These are phyloP conservation scores for Salix dunnii DNA, from an alignment of 345 rosid genomes.

Conservation along the genomic window DNA sequence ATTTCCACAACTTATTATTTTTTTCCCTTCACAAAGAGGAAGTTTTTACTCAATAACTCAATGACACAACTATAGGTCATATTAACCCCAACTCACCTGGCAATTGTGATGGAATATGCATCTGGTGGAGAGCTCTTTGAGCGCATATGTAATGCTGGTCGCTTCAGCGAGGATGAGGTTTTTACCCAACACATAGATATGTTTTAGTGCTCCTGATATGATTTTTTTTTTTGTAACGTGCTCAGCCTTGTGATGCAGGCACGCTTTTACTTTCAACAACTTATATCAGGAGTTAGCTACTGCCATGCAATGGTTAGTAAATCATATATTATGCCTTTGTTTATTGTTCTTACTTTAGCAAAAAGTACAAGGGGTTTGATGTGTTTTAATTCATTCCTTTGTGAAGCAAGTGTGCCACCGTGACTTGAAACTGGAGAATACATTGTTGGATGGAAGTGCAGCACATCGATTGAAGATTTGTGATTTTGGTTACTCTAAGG, in stretches of 20 bases:
- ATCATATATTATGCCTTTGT: neutral
- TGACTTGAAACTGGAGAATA: conserved; percentile 91
- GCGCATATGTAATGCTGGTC: conserved; percentile 78
- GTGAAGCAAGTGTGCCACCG: conserved; percentile 96
- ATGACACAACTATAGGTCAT: conserved; percentile 46
- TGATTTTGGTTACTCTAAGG: conserved; percentile 99
- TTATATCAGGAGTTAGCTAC: conserved; percentile 88
- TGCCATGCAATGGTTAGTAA: conserved; percentile 85
- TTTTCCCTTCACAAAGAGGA: neutral
- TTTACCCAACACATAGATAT: neutral
- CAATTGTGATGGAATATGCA: conserved; percentile 95
- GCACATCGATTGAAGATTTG: conserved; percentile 95
- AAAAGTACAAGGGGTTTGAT: conserved; percentile 2
- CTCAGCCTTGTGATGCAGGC: conserved; percentile 49
- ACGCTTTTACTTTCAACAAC: conserved; percentile 97
- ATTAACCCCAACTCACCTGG: conserved; percentile 91
- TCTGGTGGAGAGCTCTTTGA: conserved; percentile 93
- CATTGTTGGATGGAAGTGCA: conserved; percentile 91
- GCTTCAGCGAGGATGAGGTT: conserved; percentile 95
- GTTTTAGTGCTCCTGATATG: neutral
- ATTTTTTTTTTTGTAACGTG: neutral
- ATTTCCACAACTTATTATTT: neutral
- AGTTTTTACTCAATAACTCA: conserved; percentile 4
- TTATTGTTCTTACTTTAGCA: neutral
- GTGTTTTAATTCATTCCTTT: conserved; percentile 7